Base-by-base conservation (phyloP, 441 rosid genomes). In the Adansonia rubrostipa region DNA sequence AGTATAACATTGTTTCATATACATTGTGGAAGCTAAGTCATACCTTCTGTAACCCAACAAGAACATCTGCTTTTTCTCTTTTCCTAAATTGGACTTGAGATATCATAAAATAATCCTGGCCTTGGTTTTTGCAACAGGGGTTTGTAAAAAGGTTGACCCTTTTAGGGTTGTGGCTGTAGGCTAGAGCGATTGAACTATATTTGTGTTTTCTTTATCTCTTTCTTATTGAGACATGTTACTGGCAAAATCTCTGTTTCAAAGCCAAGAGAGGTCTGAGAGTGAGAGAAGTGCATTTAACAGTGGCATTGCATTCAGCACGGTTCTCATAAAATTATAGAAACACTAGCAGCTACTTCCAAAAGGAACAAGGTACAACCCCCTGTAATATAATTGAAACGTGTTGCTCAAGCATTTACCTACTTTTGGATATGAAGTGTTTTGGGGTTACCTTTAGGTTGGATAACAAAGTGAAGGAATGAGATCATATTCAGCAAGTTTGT, bases 371-470 rank as follows among this genome's bases (percentile, higher is more conserved):
- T 28, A 7, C 7, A 0, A 40, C 2, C 5, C 71, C 71, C 13
- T 8, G 17, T 66, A 4, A 17, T 17, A 3, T 67, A 1, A 48
- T 24, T 8, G 24, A 50, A 70, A 13, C 8, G 20, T 6, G 2
- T 70, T 13, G 73, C 13, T 5, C 36, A 67, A 67, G 72, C 72
- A 70, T 70, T 50, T 48, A 50, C 73, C 73, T 70, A 70, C 58
- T 24, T 22, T 22, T 22, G 42, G 42, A 54, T 33, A 72, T n/a
- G 50, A 28, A 28, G 48, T 72, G 14, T n/a, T 54, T 53, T 28
- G 22, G 58, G 19, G 42, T 28, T 14, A 20, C 50, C 9, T 17
- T 68, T 77, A n/a, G 58, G 56, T 47, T 24, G 54, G 73, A 50
- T 48, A 40, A 63, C 67, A 13, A 63, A 33, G 4, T 63, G 17